A percentile compares a stretch with the other conserved stretches of the same genome.
These are phyloP conservation scores for Magnusiomyces sp. DNA, from an alignment of 1,139 yeast genomes.

Conservation along the genomic window DNA sequence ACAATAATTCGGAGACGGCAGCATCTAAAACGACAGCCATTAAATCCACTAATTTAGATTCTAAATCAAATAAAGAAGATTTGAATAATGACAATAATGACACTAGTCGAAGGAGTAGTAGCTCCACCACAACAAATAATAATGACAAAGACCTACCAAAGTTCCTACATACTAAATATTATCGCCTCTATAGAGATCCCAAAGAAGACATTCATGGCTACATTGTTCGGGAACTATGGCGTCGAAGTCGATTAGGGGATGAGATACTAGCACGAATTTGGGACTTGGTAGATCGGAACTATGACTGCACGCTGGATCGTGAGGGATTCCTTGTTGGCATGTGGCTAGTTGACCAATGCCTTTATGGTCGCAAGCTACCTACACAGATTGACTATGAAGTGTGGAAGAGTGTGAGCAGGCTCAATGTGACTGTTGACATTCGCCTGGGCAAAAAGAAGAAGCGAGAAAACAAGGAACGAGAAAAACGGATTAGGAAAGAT, in stretches of 20 bases:
- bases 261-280: conserved; percentile 62
- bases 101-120: too few species aligned
- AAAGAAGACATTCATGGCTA: conserved; percentile 49
- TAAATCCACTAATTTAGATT: too few species aligned
- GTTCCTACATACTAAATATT: neutral
- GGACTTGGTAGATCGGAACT: conserved; percentile 67
- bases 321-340: conserved; percentile 84
- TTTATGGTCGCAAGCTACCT: conserved; percentile 90
- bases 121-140: too few species aligned
- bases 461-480: conserved; percentile 8
- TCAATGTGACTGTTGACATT: conserved; percentile 33
- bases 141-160: too few species aligned
- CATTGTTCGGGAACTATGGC: conserved; percentile 75
- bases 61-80: too few species aligned
- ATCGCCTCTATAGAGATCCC: conserved; percentile 26
- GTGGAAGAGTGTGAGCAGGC: conserved; percentile 36
- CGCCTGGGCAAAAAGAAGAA: conserved; percentile 20
- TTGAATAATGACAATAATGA: too few species aligned
- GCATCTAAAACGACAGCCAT: too few species aligned
- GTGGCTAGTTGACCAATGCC: conserved; percentile 93
- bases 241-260: conserved; percentile 59
- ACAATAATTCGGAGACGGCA: too few species aligned
- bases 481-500: neutral
- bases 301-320: conserved; percentile 70
- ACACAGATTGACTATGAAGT: conserved; percentile 36